Evolutionary conservation across 192 early-diverging fungal species (phyloP).

Genomic region (Rhizophagus prolifer): DNA sequence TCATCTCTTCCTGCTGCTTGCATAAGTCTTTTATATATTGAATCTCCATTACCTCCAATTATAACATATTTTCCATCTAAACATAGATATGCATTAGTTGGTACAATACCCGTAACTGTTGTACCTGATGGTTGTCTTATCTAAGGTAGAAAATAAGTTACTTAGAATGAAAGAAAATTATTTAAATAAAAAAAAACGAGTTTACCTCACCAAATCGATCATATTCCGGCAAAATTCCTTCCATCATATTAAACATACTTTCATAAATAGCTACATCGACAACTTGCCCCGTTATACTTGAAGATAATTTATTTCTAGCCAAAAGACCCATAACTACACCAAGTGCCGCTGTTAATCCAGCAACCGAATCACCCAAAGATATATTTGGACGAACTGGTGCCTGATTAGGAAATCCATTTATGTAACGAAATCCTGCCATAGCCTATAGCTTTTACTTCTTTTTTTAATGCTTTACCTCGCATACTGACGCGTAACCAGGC

Average conservation of each 20-base stretch:
- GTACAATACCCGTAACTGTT: slow-evolving; percentile 52
- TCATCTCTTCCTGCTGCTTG: slow-evolving; percentile 42
- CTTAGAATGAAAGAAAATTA: background rate
- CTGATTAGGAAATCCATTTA: slow-evolving; percentile 43
- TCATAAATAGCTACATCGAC: slow-evolving; percentile 55
- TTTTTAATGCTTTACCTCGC: slow-evolving; percentile 35
- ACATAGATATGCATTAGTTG: slow-evolving; percentile 48
- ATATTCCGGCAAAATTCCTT: slow-evolving; percentile 49
- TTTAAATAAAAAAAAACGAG: background rate
- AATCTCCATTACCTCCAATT: slow-evolving; percentile 53
- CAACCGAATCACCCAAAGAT: slow-evolving; percentile 50
- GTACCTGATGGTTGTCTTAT: slow-evolving; percentile 53
- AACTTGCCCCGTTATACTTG: slow-evolving; percentile 41
- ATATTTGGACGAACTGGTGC: slow-evolving; percentile 54
- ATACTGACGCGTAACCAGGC: slow-evolving; percentile 53
- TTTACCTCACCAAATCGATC: slow-evolving; percentile 45
- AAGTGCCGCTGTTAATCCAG: slow-evolving; percentile 49
- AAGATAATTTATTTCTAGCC: slow-evolving; percentile 37
- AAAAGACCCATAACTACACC: slow-evolving; percentile 41
- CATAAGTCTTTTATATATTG: slow-evolving; percentile 50
- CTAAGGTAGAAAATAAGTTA: background rate
- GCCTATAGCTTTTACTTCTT: too few species aligned
- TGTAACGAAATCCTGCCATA: slow-evolving; percentile 45
- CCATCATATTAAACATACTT: slow-evolving; percentile 51
- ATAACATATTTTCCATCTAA: slow-evolving; percentile 49